These are phyloP conservation scores for Annulohypoxylon nitens DNA, from an alignment of 495 filamentous ascomycete species.

Conservation along the genomic window DNA sequence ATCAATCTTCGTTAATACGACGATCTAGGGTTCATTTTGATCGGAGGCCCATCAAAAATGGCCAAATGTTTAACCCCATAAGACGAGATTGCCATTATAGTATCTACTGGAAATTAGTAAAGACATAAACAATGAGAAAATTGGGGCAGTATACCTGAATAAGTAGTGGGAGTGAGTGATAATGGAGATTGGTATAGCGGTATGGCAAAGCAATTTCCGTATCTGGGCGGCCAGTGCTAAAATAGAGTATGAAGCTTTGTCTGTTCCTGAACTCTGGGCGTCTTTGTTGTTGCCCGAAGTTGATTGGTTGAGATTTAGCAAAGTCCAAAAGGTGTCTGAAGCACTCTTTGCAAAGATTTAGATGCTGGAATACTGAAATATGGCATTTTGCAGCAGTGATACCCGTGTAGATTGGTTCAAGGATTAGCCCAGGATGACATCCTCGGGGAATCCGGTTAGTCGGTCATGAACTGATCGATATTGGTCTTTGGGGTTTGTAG, in stretches of 20 bases:
- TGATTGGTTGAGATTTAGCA: background rate
- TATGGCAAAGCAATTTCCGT: background rate
- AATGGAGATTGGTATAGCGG: background rate
- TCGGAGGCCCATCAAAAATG: no score
- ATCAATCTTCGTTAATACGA: no score
- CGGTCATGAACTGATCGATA: slow-evolving; percentile 42
- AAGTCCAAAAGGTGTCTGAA: background rate
- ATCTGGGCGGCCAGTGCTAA: background rate
- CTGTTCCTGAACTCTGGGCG: background rate
- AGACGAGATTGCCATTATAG: no score
- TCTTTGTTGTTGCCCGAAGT: background rate
- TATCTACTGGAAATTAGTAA: background rate
- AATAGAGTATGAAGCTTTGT: background rate
- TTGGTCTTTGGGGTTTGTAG: slow-evolving; percentile 14
- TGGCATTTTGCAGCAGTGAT: background rate
- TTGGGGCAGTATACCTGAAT: background rate
- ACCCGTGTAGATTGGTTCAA: background rate
- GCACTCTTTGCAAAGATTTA: background rate
- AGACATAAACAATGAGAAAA: background rate
- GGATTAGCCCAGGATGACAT: slow-evolving; percentile 45
- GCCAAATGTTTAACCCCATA: no score
- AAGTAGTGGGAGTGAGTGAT: background rate
- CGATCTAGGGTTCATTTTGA: no score
- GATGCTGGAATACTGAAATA: background rate
- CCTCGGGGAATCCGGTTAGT: slow-evolving; percentile 42